A percentile compares a stretch with the other conserved stretches of the same genome.
phyloP scores from a whole-genome alignment of 257 asterid genomes.

The Oldenlandia corymbosa region DNA sequence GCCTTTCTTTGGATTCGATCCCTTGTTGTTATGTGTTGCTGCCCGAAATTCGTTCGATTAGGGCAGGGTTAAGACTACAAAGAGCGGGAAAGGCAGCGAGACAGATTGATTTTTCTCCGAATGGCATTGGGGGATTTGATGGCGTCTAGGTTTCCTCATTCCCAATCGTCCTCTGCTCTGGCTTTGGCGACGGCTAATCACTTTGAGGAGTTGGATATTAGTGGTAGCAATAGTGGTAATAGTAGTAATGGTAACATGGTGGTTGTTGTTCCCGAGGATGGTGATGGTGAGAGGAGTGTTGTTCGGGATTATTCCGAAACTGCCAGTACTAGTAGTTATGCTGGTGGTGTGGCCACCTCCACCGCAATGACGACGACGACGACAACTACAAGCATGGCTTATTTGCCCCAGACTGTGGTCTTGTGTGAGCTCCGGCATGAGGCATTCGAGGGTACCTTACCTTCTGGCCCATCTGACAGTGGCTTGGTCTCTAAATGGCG shows the following conservation, averaged over 20 bases:
- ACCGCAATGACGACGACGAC: conserved; percentile 47
- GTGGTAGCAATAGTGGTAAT: conserved; percentile 3
- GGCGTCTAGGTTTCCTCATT: conserved; percentile 86
- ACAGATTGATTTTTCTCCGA: conserved; percentile 25
- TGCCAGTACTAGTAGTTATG: conserved; percentile 57
- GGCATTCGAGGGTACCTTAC: conserved; percentile 73
- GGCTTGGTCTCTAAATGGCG: conserved; percentile 95
- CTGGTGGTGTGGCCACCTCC: no score
- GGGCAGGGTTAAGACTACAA: conserved; percentile 52
- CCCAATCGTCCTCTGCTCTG: conserved; percentile 66
- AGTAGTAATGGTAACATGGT: neutral
- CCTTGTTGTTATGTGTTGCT: conserved; percentile 51
- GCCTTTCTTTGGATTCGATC: conserved; percentile 10
- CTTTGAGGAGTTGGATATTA: conserved; percentile 50
- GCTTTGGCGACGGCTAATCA: conserved; percentile 61
- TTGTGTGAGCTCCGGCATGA: conserved; percentile 92
- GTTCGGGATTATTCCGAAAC: conserved; percentile 67
- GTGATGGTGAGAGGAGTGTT: conserved; percentile 47
- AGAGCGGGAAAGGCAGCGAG: conserved; percentile 3
- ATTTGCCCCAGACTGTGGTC: conserved; percentile 81
- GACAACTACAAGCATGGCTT: conserved; percentile 79
- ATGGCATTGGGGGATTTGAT: conserved; percentile 99
- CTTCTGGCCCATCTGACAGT: conserved; percentile 79
- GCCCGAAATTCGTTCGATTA: conserved; percentile 67
- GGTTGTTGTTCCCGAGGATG: conserved; percentile 28